phyloP scores from a whole-genome alignment of 1,284 basidiomycete species.

The Malassezia pachydermatis region DNA sequence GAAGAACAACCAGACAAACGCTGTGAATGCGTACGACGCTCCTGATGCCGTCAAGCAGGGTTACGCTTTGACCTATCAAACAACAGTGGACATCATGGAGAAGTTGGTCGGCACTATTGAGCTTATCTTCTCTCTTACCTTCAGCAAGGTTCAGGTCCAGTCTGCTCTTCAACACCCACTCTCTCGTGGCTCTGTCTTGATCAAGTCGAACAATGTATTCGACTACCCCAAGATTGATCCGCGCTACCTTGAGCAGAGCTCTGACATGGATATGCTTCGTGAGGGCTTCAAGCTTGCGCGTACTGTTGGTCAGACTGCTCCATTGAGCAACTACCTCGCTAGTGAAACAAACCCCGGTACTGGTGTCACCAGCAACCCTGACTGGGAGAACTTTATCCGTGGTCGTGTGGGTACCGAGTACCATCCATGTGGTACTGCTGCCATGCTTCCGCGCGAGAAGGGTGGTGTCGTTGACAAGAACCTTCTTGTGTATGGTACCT shows the following conservation, averaged over 20 bases:
- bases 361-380: constrained; percentile 48
- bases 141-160: constrained; percentile 52
- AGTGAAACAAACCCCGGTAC: constrained; percentile 22
- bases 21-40: constrained; percentile 52
- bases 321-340: constrained; percentile 19
- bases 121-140: constrained; percentile 27
- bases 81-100: constrained; percentile 52
- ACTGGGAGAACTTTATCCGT: constrained; percentile 53
- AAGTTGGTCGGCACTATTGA: constrained; percentile 39
- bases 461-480: constrained; percentile 39
- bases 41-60: constrained; percentile 56
- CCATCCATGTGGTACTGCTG: constrained; percentile 51
- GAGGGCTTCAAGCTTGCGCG: constrained; percentile 57
- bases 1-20: constrained; percentile 46
- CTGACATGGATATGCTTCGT: constrained; percentile 56
- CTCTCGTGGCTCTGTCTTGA: constrained; percentile 51
- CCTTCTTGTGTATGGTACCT: constrained; percentile 32
- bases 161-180: constrained; percentile 61
- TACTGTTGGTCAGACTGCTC: constrained; percentile 45
- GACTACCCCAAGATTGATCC: constrained; percentile 58
- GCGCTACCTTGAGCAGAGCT: constrained; percentile 51
- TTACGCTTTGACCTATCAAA: constrained; percentile 58
- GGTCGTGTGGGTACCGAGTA: constrained; percentile 49
- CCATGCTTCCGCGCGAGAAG: constrained; percentile 29
- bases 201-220: constrained; percentile 56